Conservation (phyloP, 495 filamentous ascomycete species). For the Penicillium pancosmium region DNA sequence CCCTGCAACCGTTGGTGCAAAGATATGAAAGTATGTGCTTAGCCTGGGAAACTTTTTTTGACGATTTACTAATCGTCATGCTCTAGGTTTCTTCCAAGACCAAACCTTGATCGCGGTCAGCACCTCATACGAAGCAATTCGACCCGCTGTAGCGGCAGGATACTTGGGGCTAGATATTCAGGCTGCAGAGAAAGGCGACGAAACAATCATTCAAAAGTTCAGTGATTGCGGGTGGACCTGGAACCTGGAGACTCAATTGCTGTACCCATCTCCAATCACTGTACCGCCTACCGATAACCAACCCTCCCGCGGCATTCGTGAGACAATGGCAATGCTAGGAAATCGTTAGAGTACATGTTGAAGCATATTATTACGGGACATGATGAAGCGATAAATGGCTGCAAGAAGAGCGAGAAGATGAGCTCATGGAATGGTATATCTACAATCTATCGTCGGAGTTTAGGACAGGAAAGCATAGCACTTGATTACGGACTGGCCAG, state of each 20-base stretch:
- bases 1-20: slow-evolving; percentile 39
- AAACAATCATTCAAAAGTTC: slow-evolving; percentile 40
- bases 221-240: slow-evolving; percentile 50
- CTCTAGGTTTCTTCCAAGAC: slow-evolving; percentile 46
- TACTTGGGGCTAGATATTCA: slow-evolving; percentile 49
- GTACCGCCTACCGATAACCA: slow-evolving; percentile 28
- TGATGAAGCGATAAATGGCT: neutral
- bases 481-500: slow-evolving; percentile 1
- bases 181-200: slow-evolving; percentile 34
- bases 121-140: slow-evolving; percentile 51
- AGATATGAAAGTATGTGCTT: slow-evolving; percentile 45
- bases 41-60: neutral
- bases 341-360: slow-evolving; percentile 18
- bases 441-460: slow-evolving; percentile 6
- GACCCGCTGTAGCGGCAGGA: slow-evolving; percentile 43
- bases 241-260: slow-evolving; percentile 41
- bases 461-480: slow-evolving; percentile 3
- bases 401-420: neutral
- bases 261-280: slow-evolving; percentile 41
- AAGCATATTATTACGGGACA: neutral
- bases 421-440: slow-evolving; percentile 6
- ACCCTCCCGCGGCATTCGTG: slow-evolving; percentile 31
- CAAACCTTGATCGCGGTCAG: slow-evolving; percentile 52
- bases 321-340: slow-evolving; percentile 40
- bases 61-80: slow-evolving; percentile 4